Evolutionary conservation across 306 rosid genomes (phyloP).

Genomic region (Vigna unguiculata): DNA sequence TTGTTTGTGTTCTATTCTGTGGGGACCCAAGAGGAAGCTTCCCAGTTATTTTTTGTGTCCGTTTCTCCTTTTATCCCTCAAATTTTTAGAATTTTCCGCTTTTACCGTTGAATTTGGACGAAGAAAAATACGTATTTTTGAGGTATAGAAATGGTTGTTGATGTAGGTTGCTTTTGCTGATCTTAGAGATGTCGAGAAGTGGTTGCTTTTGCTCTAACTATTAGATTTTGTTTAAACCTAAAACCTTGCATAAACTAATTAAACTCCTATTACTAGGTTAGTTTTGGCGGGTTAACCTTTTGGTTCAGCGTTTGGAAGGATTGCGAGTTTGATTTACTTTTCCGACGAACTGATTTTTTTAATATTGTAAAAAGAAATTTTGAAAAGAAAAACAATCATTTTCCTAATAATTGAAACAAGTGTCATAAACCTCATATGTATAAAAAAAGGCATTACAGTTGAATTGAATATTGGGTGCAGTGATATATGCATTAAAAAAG

Average conservation of each 20-base stretch:
- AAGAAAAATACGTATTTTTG: neutral
- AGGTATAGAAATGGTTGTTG: neutral
- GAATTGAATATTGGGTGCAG: neutral
- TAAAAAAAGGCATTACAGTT: neutral
- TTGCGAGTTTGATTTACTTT: neutral
- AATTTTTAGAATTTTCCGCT: neutral
- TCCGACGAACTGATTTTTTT: neutral
- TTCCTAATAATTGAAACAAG: neutral
- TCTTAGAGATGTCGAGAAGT: neutral
- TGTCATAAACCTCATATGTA: too few relatives aligned
- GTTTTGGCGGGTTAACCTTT: neutral
- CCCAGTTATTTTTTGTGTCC: neutral
- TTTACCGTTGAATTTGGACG: neutral
- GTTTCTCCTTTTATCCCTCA: neutral
- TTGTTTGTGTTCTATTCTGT: conserved; percentile 8
- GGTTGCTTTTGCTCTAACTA: too few relatives aligned
- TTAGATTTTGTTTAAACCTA: too few relatives aligned
- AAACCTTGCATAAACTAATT: neutral
- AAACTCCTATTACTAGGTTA: neutral
- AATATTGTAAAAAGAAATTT: neutral
- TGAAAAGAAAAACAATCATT: neutral
- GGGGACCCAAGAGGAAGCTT: conserved; percentile 13
- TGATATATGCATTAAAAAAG: neutral
- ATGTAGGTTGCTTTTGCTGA: too few relatives aligned
- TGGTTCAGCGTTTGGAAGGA: neutral